These are phyloP conservation scores for Xerocomus nothofagi DNA, from an alignment of 1,284 basidiomycete genomes.

Conservation along the genomic window DNA sequence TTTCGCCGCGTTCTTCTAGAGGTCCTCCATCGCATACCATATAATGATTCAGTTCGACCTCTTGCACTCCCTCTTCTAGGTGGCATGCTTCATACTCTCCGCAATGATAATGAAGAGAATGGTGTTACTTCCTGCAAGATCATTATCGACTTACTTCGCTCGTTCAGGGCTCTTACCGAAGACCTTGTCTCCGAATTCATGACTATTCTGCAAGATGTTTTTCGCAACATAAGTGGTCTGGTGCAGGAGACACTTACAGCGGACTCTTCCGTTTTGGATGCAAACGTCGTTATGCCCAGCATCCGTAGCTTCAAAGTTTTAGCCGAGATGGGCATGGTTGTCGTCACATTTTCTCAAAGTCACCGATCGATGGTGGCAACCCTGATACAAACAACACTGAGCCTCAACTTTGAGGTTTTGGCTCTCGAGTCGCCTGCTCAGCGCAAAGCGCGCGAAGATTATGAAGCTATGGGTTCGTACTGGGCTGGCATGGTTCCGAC, in stretches of 20 bases:
- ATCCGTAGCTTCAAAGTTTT: constrained; percentile 93
- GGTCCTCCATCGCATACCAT: constrained; percentile 86
- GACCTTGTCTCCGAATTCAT: constrained; percentile 83
- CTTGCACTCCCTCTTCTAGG: constrained; percentile 73
- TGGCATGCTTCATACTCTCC: constrained; percentile 79
- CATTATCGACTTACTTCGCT: constrained; percentile 80
- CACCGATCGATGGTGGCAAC: constrained; percentile 69
- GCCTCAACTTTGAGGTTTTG: constrained; percentile 74
- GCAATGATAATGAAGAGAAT: constrained; percentile 96
- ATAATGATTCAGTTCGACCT: constrained; percentile 75
- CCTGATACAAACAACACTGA: constrained; percentile 73
- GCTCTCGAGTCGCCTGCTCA: constrained; percentile 88
- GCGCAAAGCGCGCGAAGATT: constrained; percentile 77
- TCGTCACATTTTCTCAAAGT: constrained; percentile 89
- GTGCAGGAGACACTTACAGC: constrained; percentile 78
- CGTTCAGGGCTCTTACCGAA: constrained; percentile 73
- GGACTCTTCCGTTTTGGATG: constrained; percentile 54
- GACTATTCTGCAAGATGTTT: constrained; percentile 73
- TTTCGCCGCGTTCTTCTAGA: constrained; percentile 86
- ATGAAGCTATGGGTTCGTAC: constrained; percentile 69
- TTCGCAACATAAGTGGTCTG: constrained; percentile 74
- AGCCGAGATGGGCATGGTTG: constrained; percentile 91
- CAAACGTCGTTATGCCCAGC: constrained; percentile 62
- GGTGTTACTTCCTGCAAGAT: constrained; percentile 91
- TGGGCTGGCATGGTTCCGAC: constrained; percentile 86